Percentiles rank a stretch among this genome's conserved stretches.
phyloP scores from a whole-genome alignment of 2,329 filamentous ascomycete species.

The Penicillium rolfsii region DNA sequence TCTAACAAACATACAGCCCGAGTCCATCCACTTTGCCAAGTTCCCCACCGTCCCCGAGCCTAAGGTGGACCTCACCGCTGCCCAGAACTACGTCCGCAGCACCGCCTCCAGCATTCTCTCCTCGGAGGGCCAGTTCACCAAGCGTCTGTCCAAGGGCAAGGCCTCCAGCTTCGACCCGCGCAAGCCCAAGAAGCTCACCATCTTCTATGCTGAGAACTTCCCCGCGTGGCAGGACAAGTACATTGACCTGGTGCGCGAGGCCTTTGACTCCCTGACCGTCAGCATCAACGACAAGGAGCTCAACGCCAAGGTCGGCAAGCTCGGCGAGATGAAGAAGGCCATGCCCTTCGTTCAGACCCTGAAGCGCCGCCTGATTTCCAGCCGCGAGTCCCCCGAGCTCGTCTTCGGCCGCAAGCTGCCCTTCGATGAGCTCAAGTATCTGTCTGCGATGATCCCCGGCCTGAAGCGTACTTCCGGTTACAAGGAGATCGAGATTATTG shows the following conservation, averaged over 20 bases:
- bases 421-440: slow-evolving; percentile 79
- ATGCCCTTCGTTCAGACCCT: slow-evolving; percentile 94
- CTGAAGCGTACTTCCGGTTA: slow-evolving; percentile 77
- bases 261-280: slow-evolving; percentile 66
- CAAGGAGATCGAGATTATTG: slow-evolving; percentile 71
- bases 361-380: slow-evolving; percentile 75
- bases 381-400: slow-evolving; percentile 65
- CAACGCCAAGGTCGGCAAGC: slow-evolving; percentile 76
- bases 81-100: slow-evolving; percentile 76
- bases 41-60: slow-evolving; percentile 72
- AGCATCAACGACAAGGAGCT: slow-evolving; percentile 78
- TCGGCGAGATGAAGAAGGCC: slow-evolving; percentile 85
- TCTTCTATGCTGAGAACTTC: slow-evolving; percentile 79
- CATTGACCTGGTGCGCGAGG: slow-evolving; percentile 74
- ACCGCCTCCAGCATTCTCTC: slow-evolving; percentile 80
- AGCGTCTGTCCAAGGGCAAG: slow-evolving; percentile 94
- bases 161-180: slow-evolving; percentile 81
- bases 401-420: slow-evolving; percentile 83
- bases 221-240: slow-evolving; percentile 92
- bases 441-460: slow-evolving; percentile 76
- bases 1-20: slow-evolving; percentile 49
- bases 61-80: slow-evolving; percentile 71
- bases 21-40: slow-evolving; percentile 75
- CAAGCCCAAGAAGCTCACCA: slow-evolving; percentile 86
- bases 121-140: slow-evolving; percentile 73